These are phyloP conservation scores for Wallacemonas collosoma DNA, from an alignment of 208 protist species.

Conservation along the genomic window DNA sequence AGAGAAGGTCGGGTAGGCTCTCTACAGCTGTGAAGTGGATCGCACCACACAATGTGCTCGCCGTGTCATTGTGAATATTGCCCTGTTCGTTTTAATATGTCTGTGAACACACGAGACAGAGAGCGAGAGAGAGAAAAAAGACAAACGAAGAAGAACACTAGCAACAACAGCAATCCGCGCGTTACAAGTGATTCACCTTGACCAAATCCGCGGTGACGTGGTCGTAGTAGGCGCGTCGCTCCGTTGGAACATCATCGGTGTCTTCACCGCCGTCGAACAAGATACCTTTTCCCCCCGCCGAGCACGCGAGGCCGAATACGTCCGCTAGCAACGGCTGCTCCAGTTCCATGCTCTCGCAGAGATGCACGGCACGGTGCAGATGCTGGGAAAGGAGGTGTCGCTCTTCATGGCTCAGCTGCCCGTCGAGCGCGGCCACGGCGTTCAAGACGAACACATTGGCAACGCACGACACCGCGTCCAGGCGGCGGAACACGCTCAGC, in stretches of 20 bases:
- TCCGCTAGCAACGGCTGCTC: conserved; percentile 56
- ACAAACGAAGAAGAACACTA: conserved; percentile 9
- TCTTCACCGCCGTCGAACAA: conserved; percentile 62
- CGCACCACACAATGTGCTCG: no score
- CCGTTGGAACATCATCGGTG: conserved; percentile 36
- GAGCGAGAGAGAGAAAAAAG: conserved; percentile 11
- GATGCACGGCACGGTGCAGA: conserved; percentile 55
- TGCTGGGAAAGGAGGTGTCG: conserved; percentile 46
- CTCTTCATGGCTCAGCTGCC: neutral
- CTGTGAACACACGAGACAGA: neutral
- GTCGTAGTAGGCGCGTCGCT: conserved; percentile 74
- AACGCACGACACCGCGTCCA: conserved; percentile 37
- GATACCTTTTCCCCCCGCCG: conserved; percentile 34
- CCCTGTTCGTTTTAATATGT: neutral
- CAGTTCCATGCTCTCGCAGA: conserved; percentile 72
- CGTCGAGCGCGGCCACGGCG: conserved; percentile 8
- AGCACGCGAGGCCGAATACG: conserved; percentile 32
- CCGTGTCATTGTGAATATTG: no score
- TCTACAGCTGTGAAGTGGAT: no score
- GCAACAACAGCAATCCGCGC: neutral
- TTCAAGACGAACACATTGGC: conserved; percentile 34
- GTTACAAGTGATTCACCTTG: conserved; percentile 48
- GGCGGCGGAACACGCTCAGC: conserved; percentile 41
- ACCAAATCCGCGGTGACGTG: conserved; percentile 84
- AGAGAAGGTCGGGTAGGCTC: no score